Conservation (phyloP, 2,329 filamentous ascomycete species). For the Diaporthe humulicola region DNA sequence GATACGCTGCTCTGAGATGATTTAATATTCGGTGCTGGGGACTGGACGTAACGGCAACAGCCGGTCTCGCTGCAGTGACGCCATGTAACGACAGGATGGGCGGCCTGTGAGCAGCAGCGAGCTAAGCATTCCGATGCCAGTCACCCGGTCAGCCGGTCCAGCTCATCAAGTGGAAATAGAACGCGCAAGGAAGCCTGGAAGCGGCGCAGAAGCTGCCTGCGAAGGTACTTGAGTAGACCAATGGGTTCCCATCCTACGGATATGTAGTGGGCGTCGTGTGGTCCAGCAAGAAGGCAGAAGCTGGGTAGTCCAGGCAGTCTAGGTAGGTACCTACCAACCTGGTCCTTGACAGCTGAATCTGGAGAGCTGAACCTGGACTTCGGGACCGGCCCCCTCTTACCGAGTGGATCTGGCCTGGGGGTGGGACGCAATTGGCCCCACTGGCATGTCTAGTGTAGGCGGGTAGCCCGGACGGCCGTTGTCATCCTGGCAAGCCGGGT, state of each 20-base stretch:
- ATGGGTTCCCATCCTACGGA: too few species aligned
- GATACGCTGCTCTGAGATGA: not conserved
- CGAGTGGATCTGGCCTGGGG: not conserved
- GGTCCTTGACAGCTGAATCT: constrained; percentile 9
- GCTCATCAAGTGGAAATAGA: not conserved
- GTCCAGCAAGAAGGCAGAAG: not conserved
- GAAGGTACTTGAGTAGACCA: too few species aligned
- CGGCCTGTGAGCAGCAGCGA: not conserved
- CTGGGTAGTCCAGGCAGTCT: too few species aligned
- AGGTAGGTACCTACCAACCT: not conserved
- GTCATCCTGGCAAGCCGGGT: not conserved
- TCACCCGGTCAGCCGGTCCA: not conserved
- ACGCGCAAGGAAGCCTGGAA: not conserved
- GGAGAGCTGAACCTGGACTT: constrained; percentile 3
- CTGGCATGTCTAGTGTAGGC: not conserved
- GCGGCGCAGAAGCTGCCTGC: not conserved
- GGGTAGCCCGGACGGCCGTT: not conserved
- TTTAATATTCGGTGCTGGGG: not conserved
- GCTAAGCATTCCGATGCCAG: not conserved
- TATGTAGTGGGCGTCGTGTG: not conserved
- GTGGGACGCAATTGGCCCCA: not conserved
- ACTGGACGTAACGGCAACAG: not conserved
- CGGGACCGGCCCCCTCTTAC: constrained; percentile 11
- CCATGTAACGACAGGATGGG: constrained; percentile 2
- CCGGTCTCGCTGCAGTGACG: constrained; percentile 19